Base-by-base conservation (phyloP, 2,329 filamentous ascomycete species). In the Mollisiaceae sp. region DNA sequence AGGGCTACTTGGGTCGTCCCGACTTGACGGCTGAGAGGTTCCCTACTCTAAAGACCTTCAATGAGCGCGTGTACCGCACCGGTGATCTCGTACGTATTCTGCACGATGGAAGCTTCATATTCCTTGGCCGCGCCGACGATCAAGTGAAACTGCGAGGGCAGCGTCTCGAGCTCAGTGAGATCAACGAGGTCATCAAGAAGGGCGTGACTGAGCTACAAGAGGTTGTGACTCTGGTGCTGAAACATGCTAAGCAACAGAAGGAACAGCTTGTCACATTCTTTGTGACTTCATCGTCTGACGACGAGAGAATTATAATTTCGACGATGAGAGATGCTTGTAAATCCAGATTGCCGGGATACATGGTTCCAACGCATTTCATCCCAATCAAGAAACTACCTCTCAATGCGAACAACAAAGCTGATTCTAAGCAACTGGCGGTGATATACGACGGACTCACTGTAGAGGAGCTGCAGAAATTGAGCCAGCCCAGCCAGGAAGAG, bases 141-240 rank as follows among this genome's bases (percentile, higher is more conserved):
- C 94, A 98, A 77, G 89, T 97, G 68, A 98, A 98, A 76, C 83
- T 97, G 2, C 88, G 94, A 12, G 94, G 94, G 0, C 94, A 97
- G 76, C 85, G 94, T 15, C 83, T 98, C 0, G 94, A 98, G 74
- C 90, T 97, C 66, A 91, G 90, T 0, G 94, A 98, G 79, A 97
- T 97, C 77, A 95, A 97, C 71, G 89, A 94, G 58, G 86, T 91
- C 9, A 92, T 97, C 71, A 88, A 87, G 39, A 87, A 87, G 22
- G 85, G 85, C 0, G 82, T 86, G 0, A 68, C 77, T 0, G 79
- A 79, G 0, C 79, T 95, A 9, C 81, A 84, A 15, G 92, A 97
- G 70, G 88, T 92, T 0, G 88, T 76, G 1, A 96, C 93, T 0
- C 79, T 96, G 15, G 91, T 97, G 0, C 78, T 90, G 3, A 91